Conservation (phyloP, 2,329 filamentous ascomycete species). For the Dactylellina haptotyla region DNA sequence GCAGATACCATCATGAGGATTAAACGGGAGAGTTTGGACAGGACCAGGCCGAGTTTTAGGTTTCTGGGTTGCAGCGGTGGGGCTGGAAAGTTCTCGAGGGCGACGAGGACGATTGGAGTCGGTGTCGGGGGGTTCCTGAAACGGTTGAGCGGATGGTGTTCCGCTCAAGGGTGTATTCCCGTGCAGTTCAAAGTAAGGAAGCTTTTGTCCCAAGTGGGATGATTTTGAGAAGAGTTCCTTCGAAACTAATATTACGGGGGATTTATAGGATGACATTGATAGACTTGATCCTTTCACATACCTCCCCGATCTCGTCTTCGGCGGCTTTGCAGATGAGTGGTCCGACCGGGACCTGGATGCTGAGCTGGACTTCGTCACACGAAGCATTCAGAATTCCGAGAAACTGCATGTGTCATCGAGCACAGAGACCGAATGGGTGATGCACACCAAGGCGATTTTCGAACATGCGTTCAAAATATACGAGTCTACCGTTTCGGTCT, state of each 20-base stretch:
- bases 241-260: constrained; percentile 1
- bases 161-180: constrained; percentile 51
- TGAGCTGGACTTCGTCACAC: constrained; percentile 47
- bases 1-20: constrained; percentile 44
- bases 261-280: constrained; percentile 48
- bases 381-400: constrained; percentile 46
- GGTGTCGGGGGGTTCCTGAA: constrained; percentile 48
- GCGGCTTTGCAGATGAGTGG: constrained; percentile 51
- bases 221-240: neutral
- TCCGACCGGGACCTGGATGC: constrained; percentile 43
- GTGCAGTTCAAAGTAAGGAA: constrained; percentile 35
- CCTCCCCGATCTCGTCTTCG: constrained; percentile 49
- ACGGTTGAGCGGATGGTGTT: constrained; percentile 52
- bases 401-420: constrained; percentile 48
- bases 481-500: constrained; percentile 40
- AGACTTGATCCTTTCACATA: constrained; percentile 51
- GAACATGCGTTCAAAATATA: constrained; percentile 49
- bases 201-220: too few species aligned
- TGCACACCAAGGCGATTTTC: constrained; percentile 45
- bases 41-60: constrained; percentile 48
- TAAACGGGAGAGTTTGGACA: constrained; percentile 44
- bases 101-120: constrained; percentile 45
- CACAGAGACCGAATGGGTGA: constrained; percentile 52
- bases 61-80: constrained; percentile 51
- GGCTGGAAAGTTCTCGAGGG: constrained; percentile 50